These are phyloP conservation scores for Solanum neorickii DNA, from an alignment of 257 asterid genomes.

Conservation along the genomic window DNA sequence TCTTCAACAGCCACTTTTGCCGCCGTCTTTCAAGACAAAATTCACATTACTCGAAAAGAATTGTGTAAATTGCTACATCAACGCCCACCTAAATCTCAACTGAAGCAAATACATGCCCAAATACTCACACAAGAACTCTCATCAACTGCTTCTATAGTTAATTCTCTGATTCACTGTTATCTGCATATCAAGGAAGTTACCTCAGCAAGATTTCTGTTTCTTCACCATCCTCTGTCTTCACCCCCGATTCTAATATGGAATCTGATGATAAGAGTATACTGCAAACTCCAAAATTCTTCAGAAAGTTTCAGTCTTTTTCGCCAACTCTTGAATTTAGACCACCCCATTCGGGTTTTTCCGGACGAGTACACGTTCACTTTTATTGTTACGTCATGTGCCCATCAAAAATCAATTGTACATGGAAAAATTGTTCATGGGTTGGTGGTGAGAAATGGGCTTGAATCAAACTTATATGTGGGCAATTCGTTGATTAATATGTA, in stretches of 20 bases:
- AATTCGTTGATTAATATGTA: slow-evolving; percentile 52
- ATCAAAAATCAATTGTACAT: slow-evolving; percentile 14
- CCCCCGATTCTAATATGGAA: slow-evolving; percentile 66
- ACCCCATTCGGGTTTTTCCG: slow-evolving; percentile 19
- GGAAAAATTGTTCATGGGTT: slow-evolving; percentile 54
- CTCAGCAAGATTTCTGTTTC: slow-evolving; percentile 33
- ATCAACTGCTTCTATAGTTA: slow-evolving; percentile 16
- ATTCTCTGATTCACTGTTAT: slow-evolving; percentile 66
- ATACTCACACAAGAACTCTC: slow-evolving; percentile 27
- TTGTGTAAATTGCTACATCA: slow-evolving; percentile 30
- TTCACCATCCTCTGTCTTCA: slow-evolving; percentile 33
- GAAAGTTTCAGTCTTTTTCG: slow-evolving; percentile 41
- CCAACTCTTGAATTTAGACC: slow-evolving; percentile 23
- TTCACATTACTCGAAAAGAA: slow-evolving; percentile 22
- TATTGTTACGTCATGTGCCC: slow-evolving; percentile 54
- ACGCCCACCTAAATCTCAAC: slow-evolving; percentile 41
- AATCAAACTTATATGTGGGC: slow-evolving; percentile 33
- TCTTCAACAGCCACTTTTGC: neutral
- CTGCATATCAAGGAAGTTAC: slow-evolving; percentile 27
- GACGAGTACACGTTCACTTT: slow-evolving; percentile 61
- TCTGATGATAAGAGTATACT: slow-evolving; percentile 48
- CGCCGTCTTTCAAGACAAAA: neutral
- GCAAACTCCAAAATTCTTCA: slow-evolving; percentile 27
- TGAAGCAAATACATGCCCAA: slow-evolving; percentile 62
- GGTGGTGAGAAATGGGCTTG: slow-evolving; percentile 30